Conservation (phyloP, 2,329 filamentous ascomycete species). For the Fusarium marasasianum region DNA sequence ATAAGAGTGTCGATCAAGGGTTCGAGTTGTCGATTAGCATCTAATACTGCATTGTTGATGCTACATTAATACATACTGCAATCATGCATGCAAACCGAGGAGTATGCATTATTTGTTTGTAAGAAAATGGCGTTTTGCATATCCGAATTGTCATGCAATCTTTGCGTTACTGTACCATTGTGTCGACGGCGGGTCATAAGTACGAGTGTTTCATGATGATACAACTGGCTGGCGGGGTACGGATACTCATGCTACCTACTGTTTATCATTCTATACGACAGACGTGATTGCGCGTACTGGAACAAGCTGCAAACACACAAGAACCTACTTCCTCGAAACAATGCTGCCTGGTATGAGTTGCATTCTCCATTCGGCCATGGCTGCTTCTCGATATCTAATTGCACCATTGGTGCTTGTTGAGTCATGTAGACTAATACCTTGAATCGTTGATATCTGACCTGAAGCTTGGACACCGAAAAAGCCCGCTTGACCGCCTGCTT, state of each 20-base stretch:
- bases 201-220: slow-evolving; percentile 21
- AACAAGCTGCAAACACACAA: slow-evolving; percentile 3
- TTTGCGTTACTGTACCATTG: neutral
- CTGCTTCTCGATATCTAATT: slow-evolving; percentile 13
- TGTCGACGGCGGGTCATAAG: neutral
- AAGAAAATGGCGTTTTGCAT: slow-evolving; percentile 26
- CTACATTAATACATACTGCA: slow-evolving; percentile 20
- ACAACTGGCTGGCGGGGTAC: slow-evolving; percentile 23
- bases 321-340: neutral
- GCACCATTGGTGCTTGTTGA: slow-evolving; percentile 16
- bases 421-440: slow-evolving; percentile 26
- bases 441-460: slow-evolving; percentile 9
- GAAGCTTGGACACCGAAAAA: neutral
- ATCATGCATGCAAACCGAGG: slow-evolving; percentile 21
- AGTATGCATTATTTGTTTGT: slow-evolving; percentile 23
- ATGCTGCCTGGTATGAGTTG: slow-evolving; percentile 1
- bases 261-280: slow-evolving; percentile 5
- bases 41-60: slow-evolving; percentile 16
- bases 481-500: slow-evolving; percentile 15
- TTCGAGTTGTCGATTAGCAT: slow-evolving; percentile 17
- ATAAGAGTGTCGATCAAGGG: slow-evolving; percentile 28
- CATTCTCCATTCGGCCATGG: slow-evolving; percentile 4
- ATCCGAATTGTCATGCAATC: slow-evolving; percentile 24
- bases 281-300: neutral
- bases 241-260: neutral